Evolutionary conservation across 2,329 filamentous ascomycete genomes (phyloP), one percentile per base, ranked within the genome.

Genomic region (Neofusicoccum parvum): DNA sequence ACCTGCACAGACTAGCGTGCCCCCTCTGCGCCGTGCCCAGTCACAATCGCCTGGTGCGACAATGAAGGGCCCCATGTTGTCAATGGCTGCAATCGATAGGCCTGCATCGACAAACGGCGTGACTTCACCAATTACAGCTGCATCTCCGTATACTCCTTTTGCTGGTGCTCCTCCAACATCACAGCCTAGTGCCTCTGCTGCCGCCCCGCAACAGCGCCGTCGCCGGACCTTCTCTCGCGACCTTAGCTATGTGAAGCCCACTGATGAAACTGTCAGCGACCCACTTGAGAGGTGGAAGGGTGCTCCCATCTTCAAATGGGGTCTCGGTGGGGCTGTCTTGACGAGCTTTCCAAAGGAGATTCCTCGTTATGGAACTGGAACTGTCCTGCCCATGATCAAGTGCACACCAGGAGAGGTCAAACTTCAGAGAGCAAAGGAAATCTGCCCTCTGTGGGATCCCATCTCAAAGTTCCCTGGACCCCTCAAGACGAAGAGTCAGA

Each of bases 211-310:
- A 17, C 68, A 59, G 46, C 43, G 48, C 34, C 78, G 78, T 45
- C 75, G 75, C 36, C 76, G 78, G 43, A 79, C 81, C 51, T 77
- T 81, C 48, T 83, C 82, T 14, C 78, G 81, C 32, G 81, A 84
- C 27, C 76, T 87, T 15, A 80, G 83, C 20, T 88, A 86, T 67
- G 83, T 88, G 60, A 71, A 80, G 5, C 87, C 87, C 3, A 80
- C 79, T 54, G 87, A 84, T 66, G 86, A 86, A 53, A 81, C 82
- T 43, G 80, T 82, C 72, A 79, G 87, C 17, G 95, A 99, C 79
- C 88, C 89, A 2, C 81, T 99, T 6, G 86, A 96, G 75, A 86
- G 95, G 69, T 99, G 95, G 95, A 93, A 91, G 79, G 96, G 96
- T 3, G 86, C 87, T 12, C 95, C 96, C 0, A 85, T 97, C 12